phyloP scores from a whole-genome alignment of 106 monocot species.

The Dendrobium chrysotoxum region DNA sequence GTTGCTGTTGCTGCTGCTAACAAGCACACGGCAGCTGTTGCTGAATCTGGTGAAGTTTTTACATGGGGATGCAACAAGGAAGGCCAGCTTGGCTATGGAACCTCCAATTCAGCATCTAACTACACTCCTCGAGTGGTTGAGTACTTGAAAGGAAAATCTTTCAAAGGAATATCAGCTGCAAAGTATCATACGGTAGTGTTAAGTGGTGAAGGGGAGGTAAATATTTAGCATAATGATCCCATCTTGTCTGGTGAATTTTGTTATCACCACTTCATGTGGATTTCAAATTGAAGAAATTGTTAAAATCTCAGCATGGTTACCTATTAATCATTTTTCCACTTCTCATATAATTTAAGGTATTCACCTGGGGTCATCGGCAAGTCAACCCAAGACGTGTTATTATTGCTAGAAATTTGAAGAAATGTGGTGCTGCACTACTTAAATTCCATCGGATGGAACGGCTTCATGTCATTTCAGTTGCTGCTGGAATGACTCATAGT shows the following conservation, averaged over 20 bases:
- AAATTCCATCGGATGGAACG: constrained; percentile 77
- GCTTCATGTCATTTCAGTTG: constrained; percentile 70
- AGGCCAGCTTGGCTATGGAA: constrained; percentile 99
- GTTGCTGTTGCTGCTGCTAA: constrained; percentile 89
- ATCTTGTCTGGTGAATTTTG: not conserved
- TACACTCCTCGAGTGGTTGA: constrained; percentile 88
- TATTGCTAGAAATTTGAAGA: constrained; percentile 67
- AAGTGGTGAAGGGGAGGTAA: constrained; percentile 84
- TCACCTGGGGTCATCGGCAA: constrained; percentile 92
- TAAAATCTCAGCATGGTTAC: not conserved
- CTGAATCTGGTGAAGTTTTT: constrained; percentile 89
- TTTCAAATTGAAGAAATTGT: not conserved
- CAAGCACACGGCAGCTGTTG: constrained; percentile 84
- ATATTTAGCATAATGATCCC: not conserved
- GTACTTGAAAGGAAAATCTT: constrained; percentile 84
- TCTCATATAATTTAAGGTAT: constrained; percentile 44
- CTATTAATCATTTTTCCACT: not conserved
- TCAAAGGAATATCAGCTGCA: constrained; percentile 76
- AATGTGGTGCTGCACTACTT: constrained; percentile 55
- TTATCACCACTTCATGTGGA: not conserved
- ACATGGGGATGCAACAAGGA: constrained; percentile 99
- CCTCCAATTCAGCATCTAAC: constrained; percentile 97
- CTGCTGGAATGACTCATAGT: constrained; percentile 81
- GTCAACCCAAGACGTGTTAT: constrained; percentile 87
- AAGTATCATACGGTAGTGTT: constrained; percentile 87